Percentiles rank a stretch among this genome's conserved stretches.
phyloP scores from a whole-genome alignment of 257 asterid species.

The Eucommia ulmoides region DNA sequence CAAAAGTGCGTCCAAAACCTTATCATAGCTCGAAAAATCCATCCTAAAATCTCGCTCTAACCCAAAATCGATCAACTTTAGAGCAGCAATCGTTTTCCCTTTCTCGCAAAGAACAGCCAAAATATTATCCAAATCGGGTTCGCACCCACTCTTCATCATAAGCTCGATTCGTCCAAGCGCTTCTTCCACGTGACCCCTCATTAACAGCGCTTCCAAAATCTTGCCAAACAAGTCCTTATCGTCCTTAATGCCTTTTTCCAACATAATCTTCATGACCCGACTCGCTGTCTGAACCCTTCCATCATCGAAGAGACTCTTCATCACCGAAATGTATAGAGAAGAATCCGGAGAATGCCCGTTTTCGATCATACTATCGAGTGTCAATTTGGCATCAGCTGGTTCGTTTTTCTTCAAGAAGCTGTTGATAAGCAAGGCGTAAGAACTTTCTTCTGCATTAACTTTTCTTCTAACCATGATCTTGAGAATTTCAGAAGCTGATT shows the following conservation, averaged over 20 bases:
- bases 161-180: slow-evolving; percentile 81
- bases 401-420: slow-evolving; percentile 64
- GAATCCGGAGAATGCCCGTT: slow-evolving; percentile 72
- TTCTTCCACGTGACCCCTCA: slow-evolving; percentile 95
- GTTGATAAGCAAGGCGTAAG: slow-evolving; percentile 47
- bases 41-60: slow-evolving; percentile 48
- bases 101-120: slow-evolving; percentile 55
- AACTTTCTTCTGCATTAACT: slow-evolving; percentile 36
- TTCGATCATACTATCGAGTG: slow-evolving; percentile 82
- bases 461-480: slow-evolving; percentile 65
- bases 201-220: slow-evolving; percentile 63
- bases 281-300: slow-evolving; percentile 93
- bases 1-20: slow-evolving; percentile 74
- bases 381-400: slow-evolving; percentile 71
- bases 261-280: slow-evolving; percentile 83
- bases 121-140: slow-evolving; percentile 50
- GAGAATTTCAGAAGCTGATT: slow-evolving; percentile 58
- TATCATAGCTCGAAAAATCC: slow-evolving; percentile 50
- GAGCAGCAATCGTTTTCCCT: slow-evolving; percentile 68
- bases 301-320: slow-evolving; percentile 79
- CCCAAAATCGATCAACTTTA: slow-evolving; percentile 62
- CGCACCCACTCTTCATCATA: slow-evolving; percentile 54
- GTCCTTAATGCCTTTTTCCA: slow-evolving; percentile 73
- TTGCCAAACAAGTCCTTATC: slow-evolving; percentile 55
- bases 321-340: slow-evolving; percentile 52